Base-by-base conservation (phyloP, 2,329 filamentous ascomycete genomes). In the Phoma sp. region DNA sequence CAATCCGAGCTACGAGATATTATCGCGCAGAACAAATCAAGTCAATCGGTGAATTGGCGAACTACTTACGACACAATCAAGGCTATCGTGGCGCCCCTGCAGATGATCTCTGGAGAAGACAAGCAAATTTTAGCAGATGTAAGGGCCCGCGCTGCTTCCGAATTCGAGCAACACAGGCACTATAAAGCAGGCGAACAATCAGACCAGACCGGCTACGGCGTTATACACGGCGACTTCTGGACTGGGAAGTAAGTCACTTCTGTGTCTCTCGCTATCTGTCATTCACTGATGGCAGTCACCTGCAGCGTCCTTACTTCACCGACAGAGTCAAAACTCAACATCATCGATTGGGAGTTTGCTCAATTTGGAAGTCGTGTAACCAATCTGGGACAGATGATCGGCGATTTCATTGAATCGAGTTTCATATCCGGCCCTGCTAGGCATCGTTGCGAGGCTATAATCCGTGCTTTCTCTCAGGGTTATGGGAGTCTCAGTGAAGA, bases 261-360 rank as follows among this genome's bases (percentile, higher is more conserved):
- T 17, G 15, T 10, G 9, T 31, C 3, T 4, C 12, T 15, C 3
- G 12, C 12, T 15, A 31, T 15, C 29, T 31, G 12, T 13, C 29
- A 31, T 4, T 6, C 29, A 31, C 29, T 31, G 12, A 31, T 4
- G 12, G 2, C 4, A 31, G 4, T 31, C 29, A 4, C 5, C 5
- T n/a, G n/a, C 9, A 44, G 48, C 7, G 39, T 38, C 6, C 48
- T 51, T 6, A 38, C 2, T 33, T 19, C 17, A 19, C 6, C 12
- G 2, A 15, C 33, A 12, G 13, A 15, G 4, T 9, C 40, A 7
- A 25, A 25, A 6, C 39, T 51, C 4, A 6, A 51, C 15, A 24
- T 51, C 40, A 51, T 51, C 19, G 48, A 51, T 22, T 44, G 43
- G 22, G 48, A 51, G 10, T 51, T 51, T 21, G 33, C 32, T 8